Percentiles rank a stretch among this genome's conserved stretches.
Evolutionary conservation across 2,329 filamentous ascomycete species (phyloP).

Genomic region (Ilyonectria mors-panacis): DNA sequence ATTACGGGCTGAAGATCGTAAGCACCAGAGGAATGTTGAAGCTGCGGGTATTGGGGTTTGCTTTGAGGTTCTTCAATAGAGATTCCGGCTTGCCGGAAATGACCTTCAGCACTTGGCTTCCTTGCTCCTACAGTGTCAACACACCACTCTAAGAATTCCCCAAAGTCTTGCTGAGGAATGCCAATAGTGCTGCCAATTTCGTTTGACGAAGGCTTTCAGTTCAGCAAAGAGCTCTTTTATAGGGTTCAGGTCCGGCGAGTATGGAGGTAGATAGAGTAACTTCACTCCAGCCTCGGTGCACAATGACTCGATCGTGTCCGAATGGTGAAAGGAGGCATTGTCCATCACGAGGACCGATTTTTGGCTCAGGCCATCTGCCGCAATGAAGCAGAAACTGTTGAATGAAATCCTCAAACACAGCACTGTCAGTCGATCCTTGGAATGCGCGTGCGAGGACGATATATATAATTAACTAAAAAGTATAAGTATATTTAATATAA

Average conservation of each 20-base stretch:
- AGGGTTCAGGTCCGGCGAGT: slow-evolving; percentile 8
- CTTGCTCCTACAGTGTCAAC: too few species aligned
- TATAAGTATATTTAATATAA: too few species aligned
- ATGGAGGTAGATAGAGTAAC: slow-evolving; percentile 4
- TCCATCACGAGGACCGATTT: slow-evolving; percentile 8
- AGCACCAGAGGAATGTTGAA: too few species aligned
- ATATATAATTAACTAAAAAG: too few species aligned
- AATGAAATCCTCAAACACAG: slow-evolving; percentile 2
- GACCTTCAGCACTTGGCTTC: too few species aligned
- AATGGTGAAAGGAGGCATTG: slow-evolving; percentile 2
- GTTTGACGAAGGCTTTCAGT: neutral
- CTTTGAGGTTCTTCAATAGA: too few species aligned
- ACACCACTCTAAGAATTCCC: too few species aligned
- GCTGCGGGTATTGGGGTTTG: too few species aligned
- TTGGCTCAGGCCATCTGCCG: neutral
- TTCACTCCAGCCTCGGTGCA: slow-evolving; percentile 5
- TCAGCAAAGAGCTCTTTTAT: slow-evolving; percentile 11
- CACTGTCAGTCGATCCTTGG: neutral
- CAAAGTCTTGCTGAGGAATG: too few species aligned
- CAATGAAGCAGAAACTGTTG: slow-evolving; percentile 6
- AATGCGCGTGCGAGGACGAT: too few species aligned
- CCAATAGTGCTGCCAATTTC: neutral
- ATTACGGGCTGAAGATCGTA: too few species aligned
- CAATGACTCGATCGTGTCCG: neutral
- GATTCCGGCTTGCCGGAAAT: too few species aligned